Percentiles rank a stretch among this genome's conserved stretches.
phyloP scores from a whole-genome alignment of 805 yeast species.

The Candida yuanshanica region DNA sequence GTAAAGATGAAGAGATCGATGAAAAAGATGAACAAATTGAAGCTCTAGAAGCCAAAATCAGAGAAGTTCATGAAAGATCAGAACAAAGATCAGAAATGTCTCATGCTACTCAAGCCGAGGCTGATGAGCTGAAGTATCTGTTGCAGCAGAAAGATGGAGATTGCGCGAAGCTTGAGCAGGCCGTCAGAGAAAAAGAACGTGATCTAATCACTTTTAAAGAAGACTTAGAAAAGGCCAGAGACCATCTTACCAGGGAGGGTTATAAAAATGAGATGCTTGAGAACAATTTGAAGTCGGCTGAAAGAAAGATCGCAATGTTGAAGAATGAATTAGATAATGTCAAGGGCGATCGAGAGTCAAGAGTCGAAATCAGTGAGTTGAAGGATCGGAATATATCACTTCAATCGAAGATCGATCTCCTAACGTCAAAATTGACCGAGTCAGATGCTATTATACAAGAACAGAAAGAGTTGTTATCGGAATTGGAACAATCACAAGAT shows the following conservation, averaged over 20 bases:
- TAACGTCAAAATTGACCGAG: constrained; percentile 14
- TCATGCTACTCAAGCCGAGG: constrained; percentile 9
- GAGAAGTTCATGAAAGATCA: constrained; percentile 12
- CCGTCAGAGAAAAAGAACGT: constrained; percentile 2
- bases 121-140: constrained; percentile 10
- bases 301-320: constrained; percentile 7
- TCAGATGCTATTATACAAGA: constrained; percentile 18
- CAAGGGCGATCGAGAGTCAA: constrained; percentile 7
- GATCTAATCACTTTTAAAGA: constrained; percentile 1
- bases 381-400: constrained; percentile 9
- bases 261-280: constrained; percentile 4
- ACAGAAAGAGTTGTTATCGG: constrained; percentile 18
- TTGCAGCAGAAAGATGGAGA: constrained; percentile 12
- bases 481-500: constrained; percentile 17
- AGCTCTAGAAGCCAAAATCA: constrained; percentile 11
- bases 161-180: constrained; percentile 10
- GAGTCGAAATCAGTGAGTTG: constrained; percentile 8
- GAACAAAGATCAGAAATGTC: constrained; percentile 5
- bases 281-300: constrained; percentile 4
- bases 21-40: constrained; percentile 14
- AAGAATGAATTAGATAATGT: constrained; percentile 8
- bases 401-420: constrained; percentile 12
- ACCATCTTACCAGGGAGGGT: not conserved
- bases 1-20: constrained; percentile 18
- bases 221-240: constrained; percentile 4